Evolutionary conservation across 768 basidiomycete genomes (phyloP), one percentile per base, ranked within the genome.

Genomic region (Calvatia gigantea): DNA sequence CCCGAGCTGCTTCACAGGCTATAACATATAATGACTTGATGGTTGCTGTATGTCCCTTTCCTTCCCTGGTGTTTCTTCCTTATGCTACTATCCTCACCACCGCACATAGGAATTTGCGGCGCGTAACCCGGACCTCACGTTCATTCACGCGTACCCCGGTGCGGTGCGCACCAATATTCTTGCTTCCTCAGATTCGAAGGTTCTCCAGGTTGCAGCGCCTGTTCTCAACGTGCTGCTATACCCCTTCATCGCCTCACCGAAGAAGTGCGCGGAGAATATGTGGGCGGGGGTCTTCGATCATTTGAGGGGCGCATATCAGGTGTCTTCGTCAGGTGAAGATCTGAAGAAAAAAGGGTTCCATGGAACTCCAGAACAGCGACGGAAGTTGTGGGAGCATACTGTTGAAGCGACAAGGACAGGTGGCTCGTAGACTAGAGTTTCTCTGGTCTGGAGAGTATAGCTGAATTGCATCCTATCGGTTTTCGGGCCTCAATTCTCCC

Each of bases 11-110:
- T 0, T 17, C 56, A 31, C 51, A 65, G 0, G 68, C 69, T 0
- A 60, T 69, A 23, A 75, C 77, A 1, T 81, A 81, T 59, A 81
- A 73, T 57, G 79, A 82, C 63, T 62, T 77, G 17, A 75, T 77
- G 73, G 60, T 80, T 27, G 70, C 79, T 70, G 80, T 79, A 50
- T 11, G 61, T 58, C 29, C 19, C 9, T 11, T 25, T 14, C 14
- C 5, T 25, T 35, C 37, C 11, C 35, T 11, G 58, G 33, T 33
- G 25, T 42, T 25, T 59, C 35, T 21, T 44, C 25, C 12, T 15
- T 14, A 33, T 21, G n/a, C 31, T 48, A 14, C 41, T 14, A 28
- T 48, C 17, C 28, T 39, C 46, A 17, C n/a, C n/a, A n/a, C n/a
- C n/a, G n/a, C n/a, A n/a, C n/a, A 23, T 47, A 78, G 77, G 66